Evolutionary conservation across 2,329 filamentous ascomycete species (phyloP), one percentile per base, ranked within the genome.

Genomic region (Penicillium sp.): DNA sequence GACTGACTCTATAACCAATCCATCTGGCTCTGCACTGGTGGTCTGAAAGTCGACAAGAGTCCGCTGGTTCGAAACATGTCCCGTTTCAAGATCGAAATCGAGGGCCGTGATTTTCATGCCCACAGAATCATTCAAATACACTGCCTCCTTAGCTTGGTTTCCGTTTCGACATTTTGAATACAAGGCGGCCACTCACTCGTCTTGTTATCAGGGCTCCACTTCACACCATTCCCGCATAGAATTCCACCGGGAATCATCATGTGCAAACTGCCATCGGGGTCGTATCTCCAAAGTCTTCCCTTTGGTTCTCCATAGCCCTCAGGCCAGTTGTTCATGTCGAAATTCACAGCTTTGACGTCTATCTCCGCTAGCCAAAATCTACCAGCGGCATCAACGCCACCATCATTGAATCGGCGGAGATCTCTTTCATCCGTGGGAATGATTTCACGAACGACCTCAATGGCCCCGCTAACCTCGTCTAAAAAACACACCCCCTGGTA

Each of bases 1-100:
- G 10, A 61, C 68, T 47, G 60, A 73, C 70, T 73, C 71, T 9
- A 71, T 54, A 6, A 74, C 68, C 67, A 73, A 70, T 3, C 71
- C 71, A 59, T 75, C 71, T 3, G 69, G 70, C 49, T 73, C 68
- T 12, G 63, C 69, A 47, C 47, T 64, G 2, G 56, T 62, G 4
- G 41, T 51, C 23, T 61, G 51, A 37, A 64, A 58, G 41, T 70
- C 65, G 34, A 70, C 59, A 12, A 68, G 51, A 8, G 65, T 37
- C 6, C 63, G 61, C 41, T 62, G 55, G 40, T 73, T 71, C 4
- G 67, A 67, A 29, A 72, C 63, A 29, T 41, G 56, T 4, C 68
- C 70, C 1, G 57, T 60, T 42, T 65, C 64, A 5, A 67, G 54
- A 49, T 72, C 68, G 47, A 70, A 73, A 46, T 72, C 68, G 46